A percentile compares a stretch with the other conserved stretches of the same genome.
These are phyloP conservation scores for Cydonia oblonga DNA, from an alignment of 331 rosid species.

Conservation along the genomic window DNA sequence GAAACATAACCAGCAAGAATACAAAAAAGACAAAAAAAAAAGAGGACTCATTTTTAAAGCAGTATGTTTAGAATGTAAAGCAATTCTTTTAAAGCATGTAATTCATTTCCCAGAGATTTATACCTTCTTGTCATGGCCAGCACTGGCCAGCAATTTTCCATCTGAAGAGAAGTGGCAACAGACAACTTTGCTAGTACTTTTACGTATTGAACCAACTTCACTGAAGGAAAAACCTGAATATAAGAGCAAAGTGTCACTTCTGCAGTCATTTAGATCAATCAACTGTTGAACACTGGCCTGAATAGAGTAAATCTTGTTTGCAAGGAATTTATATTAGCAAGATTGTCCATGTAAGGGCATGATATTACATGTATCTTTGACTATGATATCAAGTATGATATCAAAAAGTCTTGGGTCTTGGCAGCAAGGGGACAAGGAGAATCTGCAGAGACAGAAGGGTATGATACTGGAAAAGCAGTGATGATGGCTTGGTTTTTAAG, in stretches of 20 bases:
- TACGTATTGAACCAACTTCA: conserved; percentile 67
- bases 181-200: conserved; percentile 68
- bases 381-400: neutral
- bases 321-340: neutral
- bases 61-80: conserved; percentile 1
- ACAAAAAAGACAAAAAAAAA: neutral
- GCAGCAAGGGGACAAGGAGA: neutral
- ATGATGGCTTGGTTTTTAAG: neutral
- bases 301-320: neutral
- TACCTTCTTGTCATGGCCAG: conserved; percentile 99
- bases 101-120: conserved; percentile 12
- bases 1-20: neutral
- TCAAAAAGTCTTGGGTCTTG: neutral
- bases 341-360: neutral
- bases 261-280: neutral
- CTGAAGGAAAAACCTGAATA: conserved; percentile 62
- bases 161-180: conserved; percentile 95
- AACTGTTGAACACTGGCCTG: neutral
- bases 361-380: neutral
- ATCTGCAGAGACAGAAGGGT: neutral
- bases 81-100: neutral
- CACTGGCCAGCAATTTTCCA: conserved; percentile 89
- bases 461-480: neutral
- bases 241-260: conserved; percentile 14
- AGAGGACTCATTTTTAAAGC: neutral